phyloP scores from a whole-genome alignment of 2,329 filamentous ascomycete species.

The Ophiostoma triangulosporum region DNA sequence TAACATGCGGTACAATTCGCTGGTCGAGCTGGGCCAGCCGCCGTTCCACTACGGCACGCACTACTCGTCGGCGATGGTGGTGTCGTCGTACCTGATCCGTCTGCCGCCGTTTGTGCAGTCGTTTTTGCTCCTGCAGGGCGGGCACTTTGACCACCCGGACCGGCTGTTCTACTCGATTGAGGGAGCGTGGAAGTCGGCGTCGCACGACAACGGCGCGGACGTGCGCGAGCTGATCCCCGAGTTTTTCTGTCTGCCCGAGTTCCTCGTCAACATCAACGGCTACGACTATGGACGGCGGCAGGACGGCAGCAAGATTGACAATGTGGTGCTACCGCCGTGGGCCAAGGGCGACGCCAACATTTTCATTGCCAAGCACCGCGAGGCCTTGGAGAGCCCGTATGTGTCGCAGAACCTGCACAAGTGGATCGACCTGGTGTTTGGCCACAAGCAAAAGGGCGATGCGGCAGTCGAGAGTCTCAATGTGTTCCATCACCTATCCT shows the following conservation, averaged over 20 bases:
- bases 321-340: constrained; percentile 87
- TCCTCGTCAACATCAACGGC: constrained; percentile 81
- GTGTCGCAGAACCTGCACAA: constrained; percentile 80
- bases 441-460: constrained; percentile 84
- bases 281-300: constrained; percentile 90
- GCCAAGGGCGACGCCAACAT: constrained; percentile 92
- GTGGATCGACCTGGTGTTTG: constrained; percentile 96
- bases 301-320: constrained; percentile 63
- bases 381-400: constrained; percentile 84
- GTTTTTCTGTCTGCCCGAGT: constrained; percentile 94
- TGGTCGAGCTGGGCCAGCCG: constrained; percentile 83
- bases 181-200: constrained; percentile 83
- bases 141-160: constrained; percentile 90
- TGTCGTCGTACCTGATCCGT: constrained; percentile 88
- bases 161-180: constrained; percentile 87
- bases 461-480: constrained; percentile 84
- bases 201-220: constrained; percentile 80
- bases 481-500: constrained; percentile 91
- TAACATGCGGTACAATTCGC: constrained; percentile 68
- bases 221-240: constrained; percentile 91
- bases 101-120: constrained; percentile 94
- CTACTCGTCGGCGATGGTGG: constrained; percentile 98
- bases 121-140: constrained; percentile 87
- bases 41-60: constrained; percentile 98
- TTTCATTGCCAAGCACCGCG: constrained; percentile 90